phyloP scores from a whole-genome alignment of 306 rosid species.

The Canavalia ensiformis region DNA sequence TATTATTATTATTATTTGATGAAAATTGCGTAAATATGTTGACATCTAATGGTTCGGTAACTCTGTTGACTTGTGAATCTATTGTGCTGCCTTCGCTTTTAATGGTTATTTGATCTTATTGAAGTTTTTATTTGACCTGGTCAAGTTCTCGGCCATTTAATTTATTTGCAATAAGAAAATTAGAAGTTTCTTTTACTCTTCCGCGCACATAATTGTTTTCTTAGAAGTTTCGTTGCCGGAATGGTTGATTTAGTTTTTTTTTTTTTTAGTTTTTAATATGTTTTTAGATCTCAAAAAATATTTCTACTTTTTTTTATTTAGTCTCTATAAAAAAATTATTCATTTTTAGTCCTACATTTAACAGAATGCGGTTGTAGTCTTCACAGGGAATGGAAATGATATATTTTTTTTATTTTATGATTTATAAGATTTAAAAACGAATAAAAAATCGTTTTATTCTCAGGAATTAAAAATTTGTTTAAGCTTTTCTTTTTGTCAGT shows the following conservation, averaged over 20 bases:
- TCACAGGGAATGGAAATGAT: too few relatives aligned
- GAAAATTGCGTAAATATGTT: slow-evolving; percentile 35
- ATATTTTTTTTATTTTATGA: too few relatives aligned
- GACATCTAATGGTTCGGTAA: slow-evolving; percentile 30
- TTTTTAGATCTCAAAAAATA: too few relatives aligned
- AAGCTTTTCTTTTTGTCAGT: background rate
- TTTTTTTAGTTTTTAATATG: background rate
- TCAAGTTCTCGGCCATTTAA: slow-evolving; percentile 17
- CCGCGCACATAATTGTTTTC: background rate
- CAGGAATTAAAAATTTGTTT: too few relatives aligned
- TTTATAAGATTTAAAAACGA: too few relatives aligned
- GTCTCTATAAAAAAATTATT: too few relatives aligned
- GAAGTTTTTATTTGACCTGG: slow-evolving; percentile 10
- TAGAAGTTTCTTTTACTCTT: too few relatives aligned
- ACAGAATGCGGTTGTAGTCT: too few relatives aligned
- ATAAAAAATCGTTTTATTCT: too few relatives aligned
- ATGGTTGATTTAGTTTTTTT: slow-evolving; percentile 54
- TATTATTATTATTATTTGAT: background rate
- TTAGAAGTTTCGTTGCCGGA: slow-evolving; percentile 41
- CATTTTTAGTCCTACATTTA: too few relatives aligned
- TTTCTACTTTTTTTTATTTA: too few relatives aligned
- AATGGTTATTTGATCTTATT: slow-evolving; percentile 12
- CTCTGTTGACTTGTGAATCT: slow-evolving; percentile 36
- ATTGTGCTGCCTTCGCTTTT: slow-evolving; percentile 23
- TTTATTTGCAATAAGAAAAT: background rate